Percentiles rank a stretch among this genome's conserved stretches.
Evolutionary conservation across 129 eudicot genomes (phyloP).

Genomic region (Smallanthus sonchifolius): DNA sequence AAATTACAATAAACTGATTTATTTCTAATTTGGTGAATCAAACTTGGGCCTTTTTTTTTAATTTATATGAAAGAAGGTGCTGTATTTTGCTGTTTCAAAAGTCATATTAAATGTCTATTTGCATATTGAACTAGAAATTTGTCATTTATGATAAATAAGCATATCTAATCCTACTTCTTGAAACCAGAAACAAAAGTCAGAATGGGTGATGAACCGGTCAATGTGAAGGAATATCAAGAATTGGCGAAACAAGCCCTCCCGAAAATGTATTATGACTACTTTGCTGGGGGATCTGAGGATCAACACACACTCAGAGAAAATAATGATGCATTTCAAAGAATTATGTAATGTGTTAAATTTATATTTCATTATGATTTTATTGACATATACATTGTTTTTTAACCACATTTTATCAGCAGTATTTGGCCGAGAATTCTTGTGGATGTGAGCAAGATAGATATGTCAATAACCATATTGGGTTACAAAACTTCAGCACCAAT

Average conservation of each 20-base stretch:
- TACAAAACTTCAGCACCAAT: slow-evolving; percentile 71
- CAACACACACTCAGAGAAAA: slow-evolving; percentile 70
- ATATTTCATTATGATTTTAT: background rate
- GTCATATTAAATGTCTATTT: background rate
- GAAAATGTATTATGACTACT: slow-evolving; percentile 79
- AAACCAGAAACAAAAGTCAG: slow-evolving; percentile 8
- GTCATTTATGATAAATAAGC: background rate
- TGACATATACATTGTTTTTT: background rate
- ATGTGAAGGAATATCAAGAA: slow-evolving; percentile 66
- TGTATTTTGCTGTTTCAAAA: background rate
- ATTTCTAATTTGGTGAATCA: background rate
- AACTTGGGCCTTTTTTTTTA: background rate
- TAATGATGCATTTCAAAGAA: slow-evolving; percentile 56
- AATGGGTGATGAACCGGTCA: slow-evolving; percentile 53
- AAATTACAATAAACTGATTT: too few species aligned
- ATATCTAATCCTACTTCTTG: slow-evolving; percentile 6
- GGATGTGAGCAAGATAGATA: slow-evolving; percentile 66
- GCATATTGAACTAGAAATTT: background rate
- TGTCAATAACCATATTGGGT: slow-evolving; percentile 72
- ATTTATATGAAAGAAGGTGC: background rate
- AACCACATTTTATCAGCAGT: slow-evolving; percentile 20
- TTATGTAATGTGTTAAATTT: slow-evolving; percentile 32
- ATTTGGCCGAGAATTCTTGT: slow-evolving; percentile 73
- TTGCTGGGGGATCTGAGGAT: slow-evolving; percentile 79
- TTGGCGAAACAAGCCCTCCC: slow-evolving; percentile 69